Conservation (phyloP, 441 rosid species). For the Erysimum cheiri region DNA sequence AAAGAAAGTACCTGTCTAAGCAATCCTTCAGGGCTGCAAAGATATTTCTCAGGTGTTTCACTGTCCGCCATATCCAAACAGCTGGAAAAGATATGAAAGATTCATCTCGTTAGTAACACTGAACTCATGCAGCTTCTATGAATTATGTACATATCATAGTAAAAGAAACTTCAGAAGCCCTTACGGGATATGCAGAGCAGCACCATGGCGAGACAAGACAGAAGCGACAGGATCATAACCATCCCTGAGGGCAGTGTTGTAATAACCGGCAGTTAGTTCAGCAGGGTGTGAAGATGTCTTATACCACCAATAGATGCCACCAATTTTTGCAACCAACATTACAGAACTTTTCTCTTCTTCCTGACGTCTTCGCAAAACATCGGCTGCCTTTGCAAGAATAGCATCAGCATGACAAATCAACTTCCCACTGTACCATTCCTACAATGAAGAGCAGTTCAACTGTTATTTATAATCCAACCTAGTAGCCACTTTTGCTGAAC, state of each 20-base stretch:
- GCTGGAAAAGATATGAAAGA: slow-evolving; percentile 39
- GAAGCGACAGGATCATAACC: slow-evolving; percentile 73
- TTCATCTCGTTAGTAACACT: slow-evolving; percentile 8
- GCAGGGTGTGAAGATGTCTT: slow-evolving; percentile 74
- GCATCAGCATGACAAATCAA: slow-evolving; percentile 74
- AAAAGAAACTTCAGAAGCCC: slow-evolving; percentile 35
- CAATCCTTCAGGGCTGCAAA: slow-evolving; percentile 76
- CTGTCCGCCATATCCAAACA: slow-evolving; percentile 59
- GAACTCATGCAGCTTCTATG: slow-evolving; percentile 28
- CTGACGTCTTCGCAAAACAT: slow-evolving; percentile 48
- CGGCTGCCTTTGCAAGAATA: slow-evolving; percentile 60
- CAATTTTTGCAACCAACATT: slow-evolving; percentile 60
- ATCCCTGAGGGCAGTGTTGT: slow-evolving; percentile 68
- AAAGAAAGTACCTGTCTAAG: slow-evolving; percentile 55
- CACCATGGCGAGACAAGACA: slow-evolving; percentile 71
- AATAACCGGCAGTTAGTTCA: slow-evolving; percentile 79
- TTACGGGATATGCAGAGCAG: slow-evolving; percentile 68
- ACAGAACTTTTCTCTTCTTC: slow-evolving; percentile 51
- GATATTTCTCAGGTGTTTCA: slow-evolving; percentile 59
- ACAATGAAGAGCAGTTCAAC: slow-evolving; percentile 35
- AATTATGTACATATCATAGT: background rate
- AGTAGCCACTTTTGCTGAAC: slow-evolving; percentile 21
- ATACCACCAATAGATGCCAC: slow-evolving; percentile 85
- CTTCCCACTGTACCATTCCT: slow-evolving; percentile 76
- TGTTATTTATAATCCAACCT: slow-evolving; percentile 22